Base-by-base conservation (phyloP, 2,329 filamentous ascomycete species). In the Penicillium sp. region DNA sequence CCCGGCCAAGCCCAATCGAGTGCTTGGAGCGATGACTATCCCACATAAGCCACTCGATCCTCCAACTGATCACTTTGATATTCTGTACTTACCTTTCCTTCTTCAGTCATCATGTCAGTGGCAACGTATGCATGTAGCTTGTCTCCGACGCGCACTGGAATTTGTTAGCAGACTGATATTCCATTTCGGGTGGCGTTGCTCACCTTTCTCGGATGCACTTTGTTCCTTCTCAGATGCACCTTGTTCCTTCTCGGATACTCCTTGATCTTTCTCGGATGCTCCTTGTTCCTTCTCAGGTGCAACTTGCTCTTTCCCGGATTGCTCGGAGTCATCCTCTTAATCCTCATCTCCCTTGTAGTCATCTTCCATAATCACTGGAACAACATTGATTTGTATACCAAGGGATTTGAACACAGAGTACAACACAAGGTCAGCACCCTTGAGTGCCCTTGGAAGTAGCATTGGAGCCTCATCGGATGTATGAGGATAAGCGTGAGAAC, bases 401-500 rank as follows among this genome's bases (percentile, higher is more conserved):
- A 45, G 42, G 9, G 42, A 27, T 27, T 27, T 45, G 23, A 27
- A 45, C 27, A 45, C 23, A n/a, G 42, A 45, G 9, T 45, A 45
- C 25, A 45, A n/a, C 23, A 45, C 42, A 27, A 45, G 42, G 25
- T 45, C 42, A n/a, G 42, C 23, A 27, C 42, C 42, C 9, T 45
- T 45, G 9, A 45, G 42, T 27, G 42, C 42, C 9, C 42, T 45
- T 9, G 42, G 42, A 45, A 45, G 42, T 45, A 45, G 42, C 42
- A n/a, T n/a, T 27, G 42, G 23, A 27, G 42, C 42, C 17, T 45
- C 42, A n/a, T 45, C 42, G 17, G 42, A 73, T 0, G 72, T 70
- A 51, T 83, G 79, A 0, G 80, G 71, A 60, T 84, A 84, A 0
- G 74, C 71, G 53, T 84, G 80, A 4, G 73, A 73, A 57, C 79